These are phyloP conservation scores for Piper longum DNA, from an alignment of 164 flowering plant species.

Conservation along the genomic window DNA sequence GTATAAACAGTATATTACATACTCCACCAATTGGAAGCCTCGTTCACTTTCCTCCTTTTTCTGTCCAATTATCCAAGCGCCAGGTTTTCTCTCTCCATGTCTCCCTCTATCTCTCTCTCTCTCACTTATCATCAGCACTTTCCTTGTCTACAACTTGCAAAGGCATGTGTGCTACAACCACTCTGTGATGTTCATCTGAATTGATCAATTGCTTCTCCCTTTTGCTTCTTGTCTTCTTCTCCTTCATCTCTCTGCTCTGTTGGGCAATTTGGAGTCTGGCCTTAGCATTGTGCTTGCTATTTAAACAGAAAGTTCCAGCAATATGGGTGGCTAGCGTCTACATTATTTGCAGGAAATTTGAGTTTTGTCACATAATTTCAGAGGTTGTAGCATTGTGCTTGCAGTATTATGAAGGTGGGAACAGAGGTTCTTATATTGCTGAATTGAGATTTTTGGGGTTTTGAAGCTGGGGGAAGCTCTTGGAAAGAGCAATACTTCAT, in stretches of 20 bases:
- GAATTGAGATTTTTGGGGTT: background rate
- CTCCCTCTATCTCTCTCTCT: slow-evolving; percentile 3
- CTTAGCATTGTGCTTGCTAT: background rate
- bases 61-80: background rate
- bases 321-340: background rate
- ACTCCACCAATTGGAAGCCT: background rate
- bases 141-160: background rate
- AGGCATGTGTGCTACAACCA: background rate
- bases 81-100: slow-evolving; percentile 1
- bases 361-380: background rate
- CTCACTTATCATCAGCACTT: background rate
- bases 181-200: background rate
- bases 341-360: background rate
- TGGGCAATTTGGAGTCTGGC: background rate
- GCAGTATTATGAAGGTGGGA: background rate
- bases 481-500: background rate
- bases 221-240: background rate
- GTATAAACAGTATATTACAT: too few species aligned
- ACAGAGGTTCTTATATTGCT: background rate
- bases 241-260: background rate
- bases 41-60: background rate
- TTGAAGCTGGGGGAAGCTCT: background rate
- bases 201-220: background rate
- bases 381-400: background rate
- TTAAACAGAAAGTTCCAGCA: background rate